These are phyloP conservation scores for Boletus eberwhitei DNA, from an alignment of 768 basidiomycete species.

Conservation along the genomic window DNA sequence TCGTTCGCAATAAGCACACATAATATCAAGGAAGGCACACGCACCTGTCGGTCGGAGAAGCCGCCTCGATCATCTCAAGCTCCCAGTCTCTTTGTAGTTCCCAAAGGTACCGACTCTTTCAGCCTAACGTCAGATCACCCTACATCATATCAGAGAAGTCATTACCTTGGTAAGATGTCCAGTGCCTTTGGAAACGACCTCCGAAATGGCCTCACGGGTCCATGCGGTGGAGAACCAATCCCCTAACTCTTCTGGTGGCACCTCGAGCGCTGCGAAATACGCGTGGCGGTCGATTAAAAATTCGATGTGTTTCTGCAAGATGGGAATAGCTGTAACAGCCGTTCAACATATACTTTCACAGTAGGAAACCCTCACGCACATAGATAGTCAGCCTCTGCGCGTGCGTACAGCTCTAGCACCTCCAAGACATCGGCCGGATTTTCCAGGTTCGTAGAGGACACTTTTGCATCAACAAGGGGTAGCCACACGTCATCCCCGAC, in stretches of 20 bases:
- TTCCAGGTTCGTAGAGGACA: slow-evolving; percentile 47
- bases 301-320: slow-evolving; percentile 65
- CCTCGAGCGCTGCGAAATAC: slow-evolving; percentile 34
- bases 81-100: slow-evolving; percentile 74
- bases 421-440: slow-evolving; percentile 50
- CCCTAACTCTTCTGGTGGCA: slow-evolving; percentile 47
- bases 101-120: slow-evolving; percentile 71
- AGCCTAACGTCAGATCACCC: slow-evolving; percentile 11
- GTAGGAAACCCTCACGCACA: slow-evolving; percentile 50
- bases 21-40: background rate
- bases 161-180: slow-evolving; percentile 63
- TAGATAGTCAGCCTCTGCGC: slow-evolving; percentile 73
- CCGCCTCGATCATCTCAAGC: slow-evolving; percentile 54
- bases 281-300: slow-evolving; percentile 47
- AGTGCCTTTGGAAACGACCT: slow-evolving; percentile 53
- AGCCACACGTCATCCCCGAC: slow-evolving; percentile 72
- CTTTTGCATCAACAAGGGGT: slow-evolving; percentile 58
- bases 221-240: slow-evolving; percentile 60
- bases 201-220: slow-evolving; percentile 54
- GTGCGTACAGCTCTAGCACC: slow-evolving; percentile 57
- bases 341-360: slow-evolving; percentile 15
- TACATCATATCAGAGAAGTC: slow-evolving; percentile 4
- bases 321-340: slow-evolving; percentile 59
- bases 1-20: background rate
- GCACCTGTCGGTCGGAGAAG: slow-evolving; percentile 47